Evolutionary conservation across 169 alveolate genomes (phyloP).

Genomic region (Plasmodium adleri): DNA sequence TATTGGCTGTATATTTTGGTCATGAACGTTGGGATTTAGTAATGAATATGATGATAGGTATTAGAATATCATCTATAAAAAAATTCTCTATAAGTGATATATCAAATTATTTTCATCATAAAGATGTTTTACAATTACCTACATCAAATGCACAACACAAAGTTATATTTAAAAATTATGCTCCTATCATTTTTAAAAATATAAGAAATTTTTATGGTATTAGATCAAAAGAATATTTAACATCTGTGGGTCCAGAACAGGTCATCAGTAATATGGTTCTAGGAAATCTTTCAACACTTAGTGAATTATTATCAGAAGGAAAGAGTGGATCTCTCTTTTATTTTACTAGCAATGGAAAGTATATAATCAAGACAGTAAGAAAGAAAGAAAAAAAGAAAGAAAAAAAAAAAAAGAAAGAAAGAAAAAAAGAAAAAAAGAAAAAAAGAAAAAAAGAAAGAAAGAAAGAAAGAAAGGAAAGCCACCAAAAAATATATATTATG

Average conservation of each 20-base stretch:
- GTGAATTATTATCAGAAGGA: slow-evolving; percentile 96
- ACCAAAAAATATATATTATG: no score
- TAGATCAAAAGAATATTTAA: slow-evolving; percentile 92
- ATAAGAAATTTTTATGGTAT: slow-evolving; percentile 93
- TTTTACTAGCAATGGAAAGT: slow-evolving; percentile 93
- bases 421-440: no score
- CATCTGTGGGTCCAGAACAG: slow-evolving; percentile 98
- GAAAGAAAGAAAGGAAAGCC: no score
- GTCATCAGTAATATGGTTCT: slow-evolving; percentile 94
- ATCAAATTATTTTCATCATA: slow-evolving; percentile 22
- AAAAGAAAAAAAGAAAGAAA: no score
- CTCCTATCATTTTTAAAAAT: slow-evolving; percentile 96
- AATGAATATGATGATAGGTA: slow-evolving; percentile 93
- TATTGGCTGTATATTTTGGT: slow-evolving; percentile 89
- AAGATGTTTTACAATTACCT: slow-evolving; percentile 34
- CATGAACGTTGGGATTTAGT: slow-evolving; percentile 94
- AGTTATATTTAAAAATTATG: slow-evolving; percentile 93
- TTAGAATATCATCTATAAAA: slow-evolving; percentile 86
- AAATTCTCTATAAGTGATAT: slow-evolving; percentile 25
- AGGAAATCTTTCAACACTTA: slow-evolving; percentile 95
- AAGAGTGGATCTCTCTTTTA: slow-evolving; percentile 97
- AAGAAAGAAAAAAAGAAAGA: background rate
- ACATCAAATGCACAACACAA: slow-evolving; percentile 33
- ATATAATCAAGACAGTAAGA: slow-evolving; percentile 85
- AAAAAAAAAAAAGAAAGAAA: background rate